Evolutionary conservation across 768 basidiomycete species (phyloP), one percentile per base, ranked within the genome.

Genomic region (Leccinum fibrillosum): DNA sequence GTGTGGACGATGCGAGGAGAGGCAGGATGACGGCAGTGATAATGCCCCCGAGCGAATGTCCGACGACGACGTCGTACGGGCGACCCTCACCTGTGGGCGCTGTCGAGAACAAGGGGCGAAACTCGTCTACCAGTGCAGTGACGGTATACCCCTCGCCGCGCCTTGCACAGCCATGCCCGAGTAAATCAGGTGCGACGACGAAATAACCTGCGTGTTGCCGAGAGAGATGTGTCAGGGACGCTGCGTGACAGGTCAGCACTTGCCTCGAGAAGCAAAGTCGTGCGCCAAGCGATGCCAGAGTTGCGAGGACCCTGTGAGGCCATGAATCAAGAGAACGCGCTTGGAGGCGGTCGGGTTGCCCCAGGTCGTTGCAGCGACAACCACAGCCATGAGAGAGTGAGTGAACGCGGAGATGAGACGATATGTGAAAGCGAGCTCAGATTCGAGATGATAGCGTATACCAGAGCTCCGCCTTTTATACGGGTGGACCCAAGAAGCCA

Each of bases 141-240:
- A 69, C 19, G 48, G 65, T 56, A 34, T 67, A 69, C 13, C 54
- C 57, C 2, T 62, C 39, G 2, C 26, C 5, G 17, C 56, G 58
- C 15, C 47, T 35, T 10, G 62, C 56, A 15, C 19, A 26, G 0
- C 61, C 69, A 12, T 71, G 71, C 19, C 66, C 67, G 32, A 69
- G 63, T 1, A 65, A 35, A 48, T 67, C 63, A 4, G 69, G 69
- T n/a, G 69, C 69, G 0, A 26, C 57, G 37, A 69, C 69, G 19
- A 61, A 57, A 21, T 62, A 71, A 35, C 67, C 69, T 71, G 56
- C 21, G 48, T 28, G 47, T 17, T 4, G 3, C 13, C 5, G 4
- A 25, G 13, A 47, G 11, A 17, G 21, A 25, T 15, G 3, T 48
- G 47, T 25, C 47, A 17, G 42, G 42, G 11, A 44, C 19, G 42